Conservation (phyloP, 2,329 filamentous ascomycete genomes). For the Nothomitra cinnamomea region DNA sequence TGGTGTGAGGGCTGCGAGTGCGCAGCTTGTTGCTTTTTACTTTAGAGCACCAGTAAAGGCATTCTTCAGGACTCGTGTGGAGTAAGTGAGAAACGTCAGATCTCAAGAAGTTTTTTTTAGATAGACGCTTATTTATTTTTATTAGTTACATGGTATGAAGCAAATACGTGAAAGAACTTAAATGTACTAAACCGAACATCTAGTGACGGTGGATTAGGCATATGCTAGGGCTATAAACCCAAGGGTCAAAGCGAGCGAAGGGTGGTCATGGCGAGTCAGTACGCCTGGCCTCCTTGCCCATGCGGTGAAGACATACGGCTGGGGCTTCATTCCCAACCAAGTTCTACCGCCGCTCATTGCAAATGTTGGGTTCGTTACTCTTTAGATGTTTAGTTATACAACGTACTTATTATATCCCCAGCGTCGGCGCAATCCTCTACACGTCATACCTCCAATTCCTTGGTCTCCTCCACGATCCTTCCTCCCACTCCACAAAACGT, state of each 20-base stretch:
- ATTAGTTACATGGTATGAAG: constrained; percentile 5
- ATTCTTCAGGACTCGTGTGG: constrained; percentile 79
- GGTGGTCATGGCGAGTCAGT: constrained; percentile 46
- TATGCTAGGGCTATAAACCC: constrained; percentile 48
- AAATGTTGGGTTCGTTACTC: constrained; percentile 39
- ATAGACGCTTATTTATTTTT: constrained; percentile 16
- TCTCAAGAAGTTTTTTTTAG: neutral
- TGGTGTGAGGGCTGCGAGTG: constrained; percentile 65
- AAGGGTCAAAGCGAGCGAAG: constrained; percentile 27
- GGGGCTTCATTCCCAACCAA: constrained; percentile 58
- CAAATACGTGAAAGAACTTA: too few relatives aligned
- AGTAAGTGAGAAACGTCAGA: constrained; percentile 39
- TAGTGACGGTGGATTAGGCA: constrained; percentile 23
- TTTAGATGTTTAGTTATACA: neutral
- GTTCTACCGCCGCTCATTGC: constrained; percentile 60
- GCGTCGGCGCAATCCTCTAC: constrained; percentile 57
- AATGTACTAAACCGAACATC: neutral
- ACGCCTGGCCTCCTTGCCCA: constrained; percentile 53
- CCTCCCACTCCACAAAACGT: constrained; percentile 39
- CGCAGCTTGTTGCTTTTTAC: constrained; percentile 76
- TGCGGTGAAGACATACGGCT: constrained; percentile 52
- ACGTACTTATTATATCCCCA: constrained; percentile 12
- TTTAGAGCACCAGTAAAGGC: constrained; percentile 83
- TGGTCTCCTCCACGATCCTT: constrained; percentile 47
- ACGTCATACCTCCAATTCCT: constrained; percentile 59